Percentiles rank a stretch among this genome's conserved stretches.
Conservation (phyloP, 768 basidiomycete genomes). For the Mycena galericulata region DNA sequence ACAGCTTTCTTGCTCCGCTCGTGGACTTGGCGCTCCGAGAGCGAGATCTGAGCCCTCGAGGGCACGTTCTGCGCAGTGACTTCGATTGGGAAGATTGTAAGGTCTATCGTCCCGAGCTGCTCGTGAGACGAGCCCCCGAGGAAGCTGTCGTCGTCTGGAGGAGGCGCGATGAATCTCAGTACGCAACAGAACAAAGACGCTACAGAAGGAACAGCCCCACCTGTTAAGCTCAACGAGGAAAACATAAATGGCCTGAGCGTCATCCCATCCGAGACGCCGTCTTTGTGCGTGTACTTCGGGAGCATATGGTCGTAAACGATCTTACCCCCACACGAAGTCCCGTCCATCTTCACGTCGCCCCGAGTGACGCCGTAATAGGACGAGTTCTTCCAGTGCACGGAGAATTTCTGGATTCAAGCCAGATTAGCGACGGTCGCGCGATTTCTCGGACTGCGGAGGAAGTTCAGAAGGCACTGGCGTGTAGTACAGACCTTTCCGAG, state of each 20-base stretch:
- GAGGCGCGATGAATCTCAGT: not conserved
- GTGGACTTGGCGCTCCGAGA: slow-evolving; percentile 17
- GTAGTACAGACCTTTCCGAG: slow-evolving; percentile 19
- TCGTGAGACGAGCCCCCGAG: slow-evolving; percentile 1
- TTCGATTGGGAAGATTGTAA: slow-evolving; percentile 4
- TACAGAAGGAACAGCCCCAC: not conserved
- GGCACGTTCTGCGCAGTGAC: not conserved
- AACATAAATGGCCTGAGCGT: slow-evolving; percentile 20
- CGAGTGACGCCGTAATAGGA: not conserved
- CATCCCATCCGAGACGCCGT: slow-evolving; percentile 1
- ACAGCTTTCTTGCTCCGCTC: slow-evolving; percentile 30
- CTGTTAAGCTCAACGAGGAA: slow-evolving; percentile 16
- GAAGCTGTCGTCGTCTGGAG: slow-evolving; percentile 24
- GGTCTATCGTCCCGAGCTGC: slow-evolving; percentile 23
- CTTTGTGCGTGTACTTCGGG: not conserved
- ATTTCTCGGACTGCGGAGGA: too few species aligned
- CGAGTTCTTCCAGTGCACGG: slow-evolving; percentile 16
- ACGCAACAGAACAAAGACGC: not conserved
- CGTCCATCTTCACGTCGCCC: slow-evolving; percentile 19
- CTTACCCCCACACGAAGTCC: not conserved
- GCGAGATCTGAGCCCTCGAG: not conserved
- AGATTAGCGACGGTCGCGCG: not conserved
- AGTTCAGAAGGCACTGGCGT: too few species aligned
- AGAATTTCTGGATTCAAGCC: slow-evolving; percentile 15
- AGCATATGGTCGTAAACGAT: not conserved